phyloP scores from a whole-genome alignment of 2,329 filamentous ascomycete genomes.

The Xylaria sp. region DNA sequence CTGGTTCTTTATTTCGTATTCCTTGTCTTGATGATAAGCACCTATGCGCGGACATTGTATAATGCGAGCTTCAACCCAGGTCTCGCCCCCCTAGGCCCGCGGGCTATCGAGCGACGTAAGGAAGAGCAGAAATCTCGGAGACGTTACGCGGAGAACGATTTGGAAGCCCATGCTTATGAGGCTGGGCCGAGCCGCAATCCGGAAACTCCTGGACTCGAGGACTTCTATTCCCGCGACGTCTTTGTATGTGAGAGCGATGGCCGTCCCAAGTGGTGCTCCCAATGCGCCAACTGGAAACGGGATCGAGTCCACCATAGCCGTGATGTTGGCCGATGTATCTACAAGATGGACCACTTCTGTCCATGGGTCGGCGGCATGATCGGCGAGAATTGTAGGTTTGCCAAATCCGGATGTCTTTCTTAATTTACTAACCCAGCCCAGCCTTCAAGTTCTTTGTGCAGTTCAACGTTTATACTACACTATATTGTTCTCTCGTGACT shows the following conservation, averaged over 20 bases:
- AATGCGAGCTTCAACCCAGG: constrained; percentile 67
- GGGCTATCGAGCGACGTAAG: constrained; percentile 28
- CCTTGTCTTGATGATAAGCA: constrained; percentile 57
- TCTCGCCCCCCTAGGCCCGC: constrained; percentile 60
- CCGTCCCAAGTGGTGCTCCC: constrained; percentile 78
- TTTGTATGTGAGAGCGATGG: constrained; percentile 82
- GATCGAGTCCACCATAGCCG: constrained; percentile 84
- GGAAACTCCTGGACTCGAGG: constrained; percentile 64
- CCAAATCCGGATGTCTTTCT: background rate
- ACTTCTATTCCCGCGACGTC: constrained; percentile 75
- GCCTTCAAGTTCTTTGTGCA: constrained; percentile 91
- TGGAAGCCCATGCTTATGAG: constrained; percentile 34
- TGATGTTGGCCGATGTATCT: constrained; percentile 73
- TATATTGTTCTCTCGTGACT: constrained; percentile 62
- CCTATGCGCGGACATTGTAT: constrained; percentile 67
- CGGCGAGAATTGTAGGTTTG: constrained; percentile 62
- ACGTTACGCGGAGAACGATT: constrained; percentile 24
- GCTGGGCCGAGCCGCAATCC: constrained; percentile 42
- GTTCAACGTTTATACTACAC: constrained; percentile 67
- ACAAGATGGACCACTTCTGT: constrained; percentile 93
- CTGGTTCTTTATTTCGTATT: constrained; percentile 69
- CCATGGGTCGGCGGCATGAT: constrained; percentile 96
- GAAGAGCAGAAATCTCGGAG: constrained; percentile 27
- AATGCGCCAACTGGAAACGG: constrained; percentile 80
- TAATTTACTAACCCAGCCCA: constrained; percentile 31